A percentile compares a stretch with the other conserved stretches of the same genome.
phyloP scores from a whole-genome alignment of 108 stramenopile genomes.

The Mayamaea pseudoterrestris region DNA sequence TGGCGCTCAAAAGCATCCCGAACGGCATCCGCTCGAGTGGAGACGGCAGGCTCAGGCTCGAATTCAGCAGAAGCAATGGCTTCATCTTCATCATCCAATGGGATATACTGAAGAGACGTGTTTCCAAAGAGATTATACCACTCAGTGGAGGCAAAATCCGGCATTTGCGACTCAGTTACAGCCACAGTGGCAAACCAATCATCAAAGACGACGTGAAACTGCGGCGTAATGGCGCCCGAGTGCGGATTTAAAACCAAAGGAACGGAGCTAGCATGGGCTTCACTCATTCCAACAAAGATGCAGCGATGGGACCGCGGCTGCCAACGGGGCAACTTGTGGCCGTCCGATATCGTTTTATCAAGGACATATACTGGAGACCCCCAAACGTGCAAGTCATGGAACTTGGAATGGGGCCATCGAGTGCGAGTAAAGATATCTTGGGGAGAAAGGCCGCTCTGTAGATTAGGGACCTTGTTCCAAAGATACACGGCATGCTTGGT shows the following conservation, averaged over 20 bases:
- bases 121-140: slow-evolving; percentile 18
- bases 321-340: slow-evolving; percentile 22
- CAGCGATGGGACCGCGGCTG: slow-evolving; percentile 10
- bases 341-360: slow-evolving; percentile 15
- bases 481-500: slow-evolving; percentile 26
- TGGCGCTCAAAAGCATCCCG: too few species aligned
- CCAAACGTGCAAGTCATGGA: slow-evolving; percentile 19
- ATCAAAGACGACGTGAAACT: slow-evolving; percentile 32
- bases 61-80: not conserved
- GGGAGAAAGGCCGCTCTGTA: slow-evolving; percentile 4
- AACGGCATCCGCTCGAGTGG: too few species aligned
- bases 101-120: not conserved
- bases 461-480: slow-evolving; percentile 17
- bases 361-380: slow-evolving; percentile 24
- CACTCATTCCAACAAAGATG: slow-evolving; percentile 15
- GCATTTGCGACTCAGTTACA: slow-evolving; percentile 9
- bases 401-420: slow-evolving; percentile 1
- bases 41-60: not conserved
- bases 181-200: slow-evolving; percentile 22
- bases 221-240: slow-evolving; percentile 17
- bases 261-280: slow-evolving; percentile 4
- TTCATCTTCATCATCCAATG: slow-evolving; percentile 1
- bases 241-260: slow-evolving; percentile 5
- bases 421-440: slow-evolving; percentile 13
- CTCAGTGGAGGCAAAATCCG: slow-evolving; percentile 5